A percentile compares a stretch with the other conserved stretches of the same genome.
phyloP scores from a whole-genome alignment of 2,329 filamentous ascomycete genomes.

The Cordyceps militaris region DNA sequence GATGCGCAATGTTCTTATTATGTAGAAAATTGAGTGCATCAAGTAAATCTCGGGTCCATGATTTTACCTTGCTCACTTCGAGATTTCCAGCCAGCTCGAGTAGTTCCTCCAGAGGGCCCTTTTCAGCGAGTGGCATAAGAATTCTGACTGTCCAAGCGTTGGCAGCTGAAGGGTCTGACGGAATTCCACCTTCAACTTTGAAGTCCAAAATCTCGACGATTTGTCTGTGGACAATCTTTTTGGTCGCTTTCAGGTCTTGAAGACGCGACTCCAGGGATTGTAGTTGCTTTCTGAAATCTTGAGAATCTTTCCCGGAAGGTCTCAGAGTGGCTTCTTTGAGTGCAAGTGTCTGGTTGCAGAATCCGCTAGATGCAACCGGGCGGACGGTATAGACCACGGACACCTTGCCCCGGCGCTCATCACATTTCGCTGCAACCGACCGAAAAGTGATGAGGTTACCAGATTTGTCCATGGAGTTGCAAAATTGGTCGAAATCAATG shows the following conservation, averaged over 20 bases:
- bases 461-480: conserved; percentile 54
- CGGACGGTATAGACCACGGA: conserved; percentile 67
- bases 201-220: conserved; percentile 76
- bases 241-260: conserved; percentile 66
- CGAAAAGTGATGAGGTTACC: conserved; percentile 62
- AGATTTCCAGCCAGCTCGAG: conserved; percentile 72
- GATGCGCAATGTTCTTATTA: conserved; percentile 75
- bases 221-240: conserved; percentile 67
- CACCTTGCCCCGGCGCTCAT: conserved; percentile 57
- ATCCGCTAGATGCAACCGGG: conserved; percentile 51
- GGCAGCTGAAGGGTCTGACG: conserved; percentile 29
- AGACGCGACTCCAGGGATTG: conserved; percentile 70
- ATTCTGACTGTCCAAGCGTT: conserved; percentile 65
- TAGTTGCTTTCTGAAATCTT: conserved; percentile 67
- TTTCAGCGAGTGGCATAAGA: conserved; percentile 69
- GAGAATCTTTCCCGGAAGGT: conserved; percentile 48
- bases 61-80: conserved; percentile 66
- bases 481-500: conserved; percentile 61
- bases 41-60: conserved; percentile 87
- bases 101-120: conserved; percentile 74
- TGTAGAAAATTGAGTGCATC: conserved; percentile 86
- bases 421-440: conserved; percentile 61
- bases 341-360: conserved; percentile 56
- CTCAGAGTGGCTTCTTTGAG: conserved; percentile 64
- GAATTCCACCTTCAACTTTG: conserved; percentile 57